Conservation (phyloP, 2,329 filamentous ascomycete genomes). For the Phaeophleospora eucalypticola region DNA sequence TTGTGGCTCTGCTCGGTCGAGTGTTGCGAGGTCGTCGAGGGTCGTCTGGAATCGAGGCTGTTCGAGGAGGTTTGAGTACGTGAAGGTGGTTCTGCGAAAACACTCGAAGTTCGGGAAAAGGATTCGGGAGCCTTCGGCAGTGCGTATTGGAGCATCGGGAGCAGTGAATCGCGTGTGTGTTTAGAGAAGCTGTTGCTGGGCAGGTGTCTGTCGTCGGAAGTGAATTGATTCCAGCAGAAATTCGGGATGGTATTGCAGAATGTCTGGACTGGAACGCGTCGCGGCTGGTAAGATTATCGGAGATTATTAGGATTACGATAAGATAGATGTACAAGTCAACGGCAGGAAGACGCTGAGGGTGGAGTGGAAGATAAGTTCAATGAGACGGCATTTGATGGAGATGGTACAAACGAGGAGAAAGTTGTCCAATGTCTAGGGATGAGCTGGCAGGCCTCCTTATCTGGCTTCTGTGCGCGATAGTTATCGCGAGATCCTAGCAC, state of each 20-base stretch:
- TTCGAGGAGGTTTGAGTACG: neutral
- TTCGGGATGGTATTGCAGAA: neutral
- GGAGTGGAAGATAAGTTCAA: neutral
- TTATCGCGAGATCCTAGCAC: neutral
- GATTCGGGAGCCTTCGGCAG: conserved; percentile 21
- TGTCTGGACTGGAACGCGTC: neutral
- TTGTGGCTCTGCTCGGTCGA: conserved; percentile 28
- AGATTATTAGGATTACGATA: neutral
- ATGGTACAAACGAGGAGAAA: neutral
- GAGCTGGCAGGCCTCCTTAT: neutral
- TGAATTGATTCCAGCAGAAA: too few species aligned
- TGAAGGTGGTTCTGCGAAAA: conserved; percentile 21
- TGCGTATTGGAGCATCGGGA: conserved; percentile 47
- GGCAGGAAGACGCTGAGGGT: neutral
- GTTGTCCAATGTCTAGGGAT: neutral
- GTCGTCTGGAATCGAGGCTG: conserved; percentile 48
- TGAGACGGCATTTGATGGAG: neutral
- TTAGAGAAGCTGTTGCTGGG: neutral
- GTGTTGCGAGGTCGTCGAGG: conserved; percentile 50
- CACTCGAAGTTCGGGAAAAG: conserved; percentile 17
- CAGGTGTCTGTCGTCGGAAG: neutral
- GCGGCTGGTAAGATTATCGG: neutral
- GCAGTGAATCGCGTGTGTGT: too few species aligned
- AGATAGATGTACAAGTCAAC: neutral
- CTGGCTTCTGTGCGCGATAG: neutral